A percentile compares a stretch with the other conserved stretches of the same genome.
These are phyloP conservation scores for Cladobotryum protrusum DNA, from an alignment of 2,329 filamentous ascomycete species.

Conservation along the genomic window DNA sequence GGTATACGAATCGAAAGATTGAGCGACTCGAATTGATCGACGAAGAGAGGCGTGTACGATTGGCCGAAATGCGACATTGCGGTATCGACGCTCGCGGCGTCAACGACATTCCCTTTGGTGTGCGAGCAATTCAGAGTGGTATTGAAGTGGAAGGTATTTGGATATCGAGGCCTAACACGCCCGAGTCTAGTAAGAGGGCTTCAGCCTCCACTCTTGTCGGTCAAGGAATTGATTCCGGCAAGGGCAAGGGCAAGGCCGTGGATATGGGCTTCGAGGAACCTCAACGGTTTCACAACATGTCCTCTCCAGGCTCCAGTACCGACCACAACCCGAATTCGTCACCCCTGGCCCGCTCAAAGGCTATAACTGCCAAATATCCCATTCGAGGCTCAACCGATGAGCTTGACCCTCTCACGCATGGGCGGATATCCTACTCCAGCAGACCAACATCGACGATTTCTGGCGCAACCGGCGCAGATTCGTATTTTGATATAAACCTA, in stretches of 20 bases:
- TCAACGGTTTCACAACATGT: conserved; percentile 1
- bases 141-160: conserved; percentile 82
- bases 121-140: conserved; percentile 77
- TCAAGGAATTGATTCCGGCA: conserved; percentile 10
- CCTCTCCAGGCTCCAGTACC: not conserved
- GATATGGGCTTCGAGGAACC: conserved; percentile 7
- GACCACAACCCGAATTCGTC: not conserved
- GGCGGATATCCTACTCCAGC: conserved; percentile 4
- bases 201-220: conserved; percentile 21
- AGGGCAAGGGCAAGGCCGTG: conserved; percentile 18
- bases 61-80: conserved; percentile 48
- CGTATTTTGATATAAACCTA: conserved; percentile 4
- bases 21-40: conserved; percentile 58
- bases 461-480: conserved; percentile 1
- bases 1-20: conserved; percentile 50
- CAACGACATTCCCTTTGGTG: conserved; percentile 74
- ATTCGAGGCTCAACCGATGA: not conserved
- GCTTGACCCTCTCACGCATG: not conserved
- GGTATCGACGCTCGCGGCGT: conserved; percentile 35
- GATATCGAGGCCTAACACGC: conserved; percentile 52
- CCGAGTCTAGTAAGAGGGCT: conserved; percentile 20
- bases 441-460: conserved; percentile 4
- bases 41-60: conserved; percentile 54
- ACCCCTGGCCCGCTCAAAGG: not conserved
- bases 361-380: not conserved